phyloP scores from a whole-genome alignment of 2,329 filamentous ascomycete species.

The Neonectria sp. region DNA sequence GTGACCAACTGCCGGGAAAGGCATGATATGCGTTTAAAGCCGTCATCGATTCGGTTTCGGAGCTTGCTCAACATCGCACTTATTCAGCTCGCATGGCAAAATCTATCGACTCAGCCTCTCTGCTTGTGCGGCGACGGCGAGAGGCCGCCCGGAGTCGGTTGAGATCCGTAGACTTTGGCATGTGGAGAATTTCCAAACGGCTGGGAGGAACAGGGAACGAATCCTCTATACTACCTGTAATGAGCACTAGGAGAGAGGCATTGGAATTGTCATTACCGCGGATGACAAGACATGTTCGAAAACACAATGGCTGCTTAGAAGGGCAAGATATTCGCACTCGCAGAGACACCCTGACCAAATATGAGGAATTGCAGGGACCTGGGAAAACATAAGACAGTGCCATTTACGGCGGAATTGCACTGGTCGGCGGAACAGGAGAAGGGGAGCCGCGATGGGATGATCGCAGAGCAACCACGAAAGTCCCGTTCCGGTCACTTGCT shows the following conservation, averaged over 20 bases:
- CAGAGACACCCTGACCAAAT: background rate
- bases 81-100: slow-evolving; percentile 17
- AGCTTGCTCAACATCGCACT: background rate
- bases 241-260: background rate
- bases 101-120: slow-evolving; percentile 40
- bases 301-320: background rate
- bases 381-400: slow-evolving; percentile 20
- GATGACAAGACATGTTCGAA: background rate
- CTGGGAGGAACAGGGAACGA: background rate
- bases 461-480: background rate
- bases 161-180: slow-evolving; percentile 13
- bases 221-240: background rate
- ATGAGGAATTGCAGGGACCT: slow-evolving; percentile 6
- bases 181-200: background rate
- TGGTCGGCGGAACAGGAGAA: background rate
- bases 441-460: slow-evolving; percentile 12
- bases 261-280: background rate
- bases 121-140: slow-evolving; percentile 33
- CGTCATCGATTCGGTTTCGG: slow-evolving; percentile 15
- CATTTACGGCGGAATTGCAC: slow-evolving; percentile 16
- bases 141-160: slow-evolving; percentile 38
- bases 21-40: slow-evolving; percentile 1
- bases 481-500: slow-evolving; percentile 4
- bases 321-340: background rate
- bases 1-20: slow-evolving; percentile 14